Evolutionary conservation across 768 basidiomycete species (phyloP), one percentile per base, ranked within the genome.

Genomic region (Kwoniella botswanensis): DNA sequence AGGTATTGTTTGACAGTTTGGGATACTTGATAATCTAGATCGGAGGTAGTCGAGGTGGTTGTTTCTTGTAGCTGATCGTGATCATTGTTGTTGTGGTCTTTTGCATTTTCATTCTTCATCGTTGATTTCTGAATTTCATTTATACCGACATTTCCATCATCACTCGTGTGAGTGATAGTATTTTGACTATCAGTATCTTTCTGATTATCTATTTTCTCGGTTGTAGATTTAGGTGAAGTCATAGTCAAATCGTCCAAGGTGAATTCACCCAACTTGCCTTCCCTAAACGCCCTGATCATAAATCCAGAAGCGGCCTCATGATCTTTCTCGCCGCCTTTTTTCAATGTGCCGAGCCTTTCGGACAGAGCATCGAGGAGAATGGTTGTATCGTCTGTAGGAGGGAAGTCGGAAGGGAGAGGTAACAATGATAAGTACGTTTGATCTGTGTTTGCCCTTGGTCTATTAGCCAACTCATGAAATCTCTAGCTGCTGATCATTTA

Each of bases 211-310:
- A 15, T 22, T 21, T 18, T n/a, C 17, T 52, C 24, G 43, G 6
- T 56, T 41, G 54, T 57, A 35, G 29, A 17, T 46, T 46, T 46
- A 17, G 44, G 44, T 46, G 1, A 17, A 46, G 12, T 17, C 1
- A 17, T 11, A 46, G 60, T 69, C 63, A 83, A 58, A 58, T 83
- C 81, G 64, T 85, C 83, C 63, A 84, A 55, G 24, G 82, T 84
- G 76, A 80, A 82, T 60, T 76, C 64, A 17, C 83, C 82, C 24
- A 84, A 68, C 60, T 78, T 83, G 24, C 86, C 86, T 21, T 85
- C 83, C 53, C 96, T 89, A 90, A 94, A 99, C 88, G 93, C 93
- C 56, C 88, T 86, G 53, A 98, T 88, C 77, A 98, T 91, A 86
- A 91, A 93, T 22, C 86, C 85, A 4, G 91, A 91, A 10, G 94